phyloP scores from a whole-genome alignment of 176 grass and related monocot species.

The Elaeis guineensis region DNA sequence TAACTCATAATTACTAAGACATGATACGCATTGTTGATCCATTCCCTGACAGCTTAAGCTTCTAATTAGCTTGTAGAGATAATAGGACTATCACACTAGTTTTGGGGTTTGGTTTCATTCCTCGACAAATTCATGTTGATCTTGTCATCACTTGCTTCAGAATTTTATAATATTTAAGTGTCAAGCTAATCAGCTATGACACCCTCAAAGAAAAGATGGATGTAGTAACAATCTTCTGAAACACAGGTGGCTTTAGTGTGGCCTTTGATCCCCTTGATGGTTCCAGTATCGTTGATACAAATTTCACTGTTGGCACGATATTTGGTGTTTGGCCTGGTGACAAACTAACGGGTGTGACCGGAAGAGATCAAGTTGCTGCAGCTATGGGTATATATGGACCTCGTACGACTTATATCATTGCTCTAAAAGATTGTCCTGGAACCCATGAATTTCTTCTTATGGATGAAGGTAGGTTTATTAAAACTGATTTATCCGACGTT shows the following conservation, averaged over 20 bases:
- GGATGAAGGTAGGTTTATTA: slow-evolving; percentile 44
- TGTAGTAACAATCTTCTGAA: too few species aligned
- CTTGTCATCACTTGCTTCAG: too few species aligned
- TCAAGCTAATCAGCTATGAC: too few species aligned
- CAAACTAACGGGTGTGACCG: slow-evolving; percentile 80
- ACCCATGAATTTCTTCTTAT: slow-evolving; percentile 96
- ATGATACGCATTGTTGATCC: too few species aligned
- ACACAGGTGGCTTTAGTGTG: slow-evolving; percentile 81
- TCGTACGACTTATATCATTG: slow-evolving; percentile 75
- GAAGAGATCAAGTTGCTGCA: slow-evolving; percentile 64
- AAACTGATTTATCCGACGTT: neutral
- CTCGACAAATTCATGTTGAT: too few species aligned
- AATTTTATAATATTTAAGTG: too few species aligned
- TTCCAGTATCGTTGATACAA: slow-evolving; percentile 93
- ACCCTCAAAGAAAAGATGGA: too few species aligned
- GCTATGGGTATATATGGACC: slow-evolving; percentile 99
- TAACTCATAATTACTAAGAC: too few species aligned
- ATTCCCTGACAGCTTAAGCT: too few species aligned
- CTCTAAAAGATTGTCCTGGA: slow-evolving; percentile 85
- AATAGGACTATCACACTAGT: too few species aligned
- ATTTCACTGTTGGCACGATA: slow-evolving; percentile 97
- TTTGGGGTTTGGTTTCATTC: too few species aligned
- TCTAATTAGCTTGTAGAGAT: too few species aligned
- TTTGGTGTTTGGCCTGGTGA: slow-evolving; percentile 96
- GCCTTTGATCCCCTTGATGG: slow-evolving; percentile 94